phyloP scores from a whole-genome alignment of 75 land plant genomes.

The Cupressus sempervirens region DNA sequence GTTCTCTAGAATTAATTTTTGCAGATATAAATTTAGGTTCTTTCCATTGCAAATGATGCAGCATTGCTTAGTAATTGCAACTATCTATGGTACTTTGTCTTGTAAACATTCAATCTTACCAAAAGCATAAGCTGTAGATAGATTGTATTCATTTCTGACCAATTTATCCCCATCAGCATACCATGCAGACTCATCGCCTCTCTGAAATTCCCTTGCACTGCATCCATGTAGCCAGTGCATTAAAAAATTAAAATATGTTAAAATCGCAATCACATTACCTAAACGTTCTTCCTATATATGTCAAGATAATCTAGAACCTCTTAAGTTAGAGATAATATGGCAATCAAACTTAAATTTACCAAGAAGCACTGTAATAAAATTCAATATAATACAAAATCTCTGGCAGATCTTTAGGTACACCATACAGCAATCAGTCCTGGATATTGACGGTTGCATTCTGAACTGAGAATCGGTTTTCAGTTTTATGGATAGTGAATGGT shows the following conservation, averaged over 20 bases:
- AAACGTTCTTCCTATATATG: background rate
- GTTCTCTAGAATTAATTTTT: background rate
- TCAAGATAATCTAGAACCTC: background rate
- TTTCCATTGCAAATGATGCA: background rate
- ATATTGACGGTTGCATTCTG: background rate
- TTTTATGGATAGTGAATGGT: background rate
- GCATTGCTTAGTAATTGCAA: background rate
- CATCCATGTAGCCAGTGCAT: constrained; percentile 13
- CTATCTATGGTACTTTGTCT: background rate
- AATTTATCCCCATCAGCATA: constrained; percentile 93
- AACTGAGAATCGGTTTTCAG: background rate
- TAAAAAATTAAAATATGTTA: background rate
- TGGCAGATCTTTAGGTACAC: background rate
- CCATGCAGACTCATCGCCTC: constrained; percentile 97
- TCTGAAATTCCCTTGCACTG: constrained; percentile 82
- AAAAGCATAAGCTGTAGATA: constrained; percentile 85
- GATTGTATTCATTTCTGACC: constrained; percentile 85
- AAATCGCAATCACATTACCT: background rate
- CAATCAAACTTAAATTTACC: background rate
- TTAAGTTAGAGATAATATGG: background rate
- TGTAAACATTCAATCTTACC: constrained; percentile 45
- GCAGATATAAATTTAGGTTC: background rate
- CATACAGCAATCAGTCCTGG: background rate
- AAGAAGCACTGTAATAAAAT: background rate
- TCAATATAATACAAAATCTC: background rate